These are phyloP conservation scores for Phytomonas sp. DNA, from an alignment of 208 protist genomes.

Conservation along the genomic window DNA sequence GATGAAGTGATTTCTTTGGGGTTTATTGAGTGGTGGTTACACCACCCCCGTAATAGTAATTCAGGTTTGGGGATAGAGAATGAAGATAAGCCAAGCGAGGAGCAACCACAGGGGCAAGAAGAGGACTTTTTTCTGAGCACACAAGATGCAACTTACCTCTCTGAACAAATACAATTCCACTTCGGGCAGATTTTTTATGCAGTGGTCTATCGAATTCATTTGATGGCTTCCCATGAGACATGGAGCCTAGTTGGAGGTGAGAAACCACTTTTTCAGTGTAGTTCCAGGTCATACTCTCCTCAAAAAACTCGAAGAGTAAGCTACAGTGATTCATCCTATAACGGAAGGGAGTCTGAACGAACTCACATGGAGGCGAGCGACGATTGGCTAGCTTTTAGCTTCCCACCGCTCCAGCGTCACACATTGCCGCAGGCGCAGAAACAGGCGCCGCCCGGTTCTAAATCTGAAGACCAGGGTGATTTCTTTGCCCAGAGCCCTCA, in stretches of 20 bases:
- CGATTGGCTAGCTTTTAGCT: background rate
- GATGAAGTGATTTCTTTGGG: slow-evolving; percentile 22
- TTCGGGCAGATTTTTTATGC: background rate
- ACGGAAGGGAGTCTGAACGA: background rate
- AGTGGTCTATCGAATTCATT: background rate
- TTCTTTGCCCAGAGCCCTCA: background rate
- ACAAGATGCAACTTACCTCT: background rate
- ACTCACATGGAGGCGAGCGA: background rate
- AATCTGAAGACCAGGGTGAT: background rate
- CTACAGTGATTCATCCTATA: background rate
- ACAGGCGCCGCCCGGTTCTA: background rate
- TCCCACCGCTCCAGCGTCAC: background rate
- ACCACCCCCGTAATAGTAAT: slow-evolving; percentile 10
- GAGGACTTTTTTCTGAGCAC: background rate
- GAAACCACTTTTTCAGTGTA: background rate
- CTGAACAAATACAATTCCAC: background rate
- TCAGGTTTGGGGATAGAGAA: background rate
- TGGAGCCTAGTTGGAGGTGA: background rate
- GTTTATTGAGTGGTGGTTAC: slow-evolving; percentile 57
- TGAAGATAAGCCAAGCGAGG: background rate
- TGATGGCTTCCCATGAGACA: background rate
- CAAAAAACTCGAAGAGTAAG: background rate
- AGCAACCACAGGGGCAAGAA: background rate
- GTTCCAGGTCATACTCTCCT: background rate
- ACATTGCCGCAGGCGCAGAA: background rate